A percentile compares a stretch with the other conserved stretches of the same genome.
Evolutionary conservation across 345 rosid species (phyloP).

Genomic region (Raphanus sativus): DNA sequence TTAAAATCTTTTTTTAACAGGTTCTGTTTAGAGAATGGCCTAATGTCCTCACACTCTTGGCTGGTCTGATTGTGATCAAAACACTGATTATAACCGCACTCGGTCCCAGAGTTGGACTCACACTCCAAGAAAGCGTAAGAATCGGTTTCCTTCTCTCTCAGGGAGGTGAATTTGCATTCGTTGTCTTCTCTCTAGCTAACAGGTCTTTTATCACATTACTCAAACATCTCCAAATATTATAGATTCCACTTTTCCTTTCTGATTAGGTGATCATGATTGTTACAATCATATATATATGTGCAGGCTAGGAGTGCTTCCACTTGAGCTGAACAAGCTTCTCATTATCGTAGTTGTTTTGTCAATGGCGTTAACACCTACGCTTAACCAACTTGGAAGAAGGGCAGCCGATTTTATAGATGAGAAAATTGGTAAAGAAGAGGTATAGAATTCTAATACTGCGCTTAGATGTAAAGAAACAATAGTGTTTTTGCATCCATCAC

Average conservation of each 20-base stretch:
- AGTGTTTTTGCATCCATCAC: background rate
- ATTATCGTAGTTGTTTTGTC: constrained; percentile 94
- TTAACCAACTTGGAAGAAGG: constrained; percentile 78
- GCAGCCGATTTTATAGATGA: constrained; percentile 79
- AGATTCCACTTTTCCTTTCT: background rate
- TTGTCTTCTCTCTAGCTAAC: constrained; percentile 93
- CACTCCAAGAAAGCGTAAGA: constrained; percentile 85
- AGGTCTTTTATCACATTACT: constrained; percentile 43
- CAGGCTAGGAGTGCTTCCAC: constrained; percentile 98
- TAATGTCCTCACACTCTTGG: constrained; percentile 86
- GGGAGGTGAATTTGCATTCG: constrained; percentile 97
- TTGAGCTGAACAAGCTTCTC: constrained; percentile 95
- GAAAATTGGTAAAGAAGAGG: constrained; percentile 35
- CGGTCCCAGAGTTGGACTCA: constrained; percentile 96
- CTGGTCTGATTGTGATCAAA: constrained; percentile 86
- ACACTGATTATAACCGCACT: constrained; percentile 78
- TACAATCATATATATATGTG: constrained; percentile 12
- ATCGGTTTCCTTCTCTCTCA: constrained; percentile 90
- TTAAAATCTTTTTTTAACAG: constrained; percentile 45
- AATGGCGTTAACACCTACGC: constrained; percentile 93
- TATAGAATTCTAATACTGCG: background rate
- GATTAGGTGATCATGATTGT: constrained; percentile 8
- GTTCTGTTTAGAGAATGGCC: constrained; percentile 91
- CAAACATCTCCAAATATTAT: background rate
- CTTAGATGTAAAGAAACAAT: background rate